These are phyloP conservation scores for Backusella macrospora DNA, from an alignment of 192 early-diverging fungal genomes.

Conservation along the genomic window DNA sequence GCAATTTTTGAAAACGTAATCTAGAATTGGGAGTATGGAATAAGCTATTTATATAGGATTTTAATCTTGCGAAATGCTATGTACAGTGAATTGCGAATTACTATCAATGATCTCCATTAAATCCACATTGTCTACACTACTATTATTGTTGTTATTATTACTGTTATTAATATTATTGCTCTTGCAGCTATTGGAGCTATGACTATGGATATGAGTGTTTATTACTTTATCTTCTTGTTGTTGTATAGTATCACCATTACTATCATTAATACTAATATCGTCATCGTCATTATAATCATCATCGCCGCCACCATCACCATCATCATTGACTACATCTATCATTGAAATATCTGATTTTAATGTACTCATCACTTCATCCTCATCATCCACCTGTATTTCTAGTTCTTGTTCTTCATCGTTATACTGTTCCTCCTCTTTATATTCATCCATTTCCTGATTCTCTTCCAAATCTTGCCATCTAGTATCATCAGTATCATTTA, in stretches of 20 bases:
- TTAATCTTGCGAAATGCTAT: not conserved
- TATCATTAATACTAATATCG: not conserved
- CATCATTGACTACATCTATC: conserved; percentile 11
- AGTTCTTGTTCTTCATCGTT: not conserved
- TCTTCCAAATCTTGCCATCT: conserved; percentile 35
- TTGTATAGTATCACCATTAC: not conserved
- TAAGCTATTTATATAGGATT: not conserved
- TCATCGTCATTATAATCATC: not conserved
- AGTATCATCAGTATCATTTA: conserved; percentile 36
- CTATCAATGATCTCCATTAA: conserved; percentile 5
- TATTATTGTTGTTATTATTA: not conserved
- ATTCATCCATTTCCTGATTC: conserved; percentile 26
- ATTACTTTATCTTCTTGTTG: not conserved
- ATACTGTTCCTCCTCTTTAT: not conserved
- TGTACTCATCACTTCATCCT: conserved; percentile 6
- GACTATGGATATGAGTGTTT: too few relatives aligned
- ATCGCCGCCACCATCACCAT: not conserved
- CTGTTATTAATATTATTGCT: not conserved
- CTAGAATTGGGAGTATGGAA: too few relatives aligned
- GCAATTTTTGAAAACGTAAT: too few relatives aligned
- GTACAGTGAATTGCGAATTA: conserved; percentile 1
- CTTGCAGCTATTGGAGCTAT: too few relatives aligned
- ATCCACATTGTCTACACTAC: not conserved
- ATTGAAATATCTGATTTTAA: not conserved
- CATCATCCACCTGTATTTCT: not conserved